phyloP scores from a whole-genome alignment of 2,329 filamentous ascomycete species.

The Stemphylium lycopersici region DNA sequence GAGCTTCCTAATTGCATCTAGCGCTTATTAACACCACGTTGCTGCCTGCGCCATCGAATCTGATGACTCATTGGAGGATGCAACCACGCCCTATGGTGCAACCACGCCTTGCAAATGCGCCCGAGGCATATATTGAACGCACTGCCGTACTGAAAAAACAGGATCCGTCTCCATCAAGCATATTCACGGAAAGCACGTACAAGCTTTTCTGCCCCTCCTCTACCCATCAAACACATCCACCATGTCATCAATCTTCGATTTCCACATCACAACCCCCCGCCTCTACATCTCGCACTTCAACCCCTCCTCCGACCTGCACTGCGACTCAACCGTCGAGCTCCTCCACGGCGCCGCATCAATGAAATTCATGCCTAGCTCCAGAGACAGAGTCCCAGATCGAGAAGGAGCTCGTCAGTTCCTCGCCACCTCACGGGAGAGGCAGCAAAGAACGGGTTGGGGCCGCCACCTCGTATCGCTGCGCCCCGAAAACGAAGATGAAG shows the following conservation, averaged over 20 bases:
- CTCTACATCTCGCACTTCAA: constrained; percentile 27
- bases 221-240: not conserved
- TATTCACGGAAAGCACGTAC: too few species aligned
- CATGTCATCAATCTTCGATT: constrained; percentile 51
- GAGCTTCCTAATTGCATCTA: constrained; percentile 10
- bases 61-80: constrained; percentile 4
- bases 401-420: constrained; percentile 17
- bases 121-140: too few species aligned
- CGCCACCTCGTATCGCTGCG: constrained; percentile 33
- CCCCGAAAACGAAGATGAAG: not conserved
- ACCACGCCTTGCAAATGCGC: too few species aligned
- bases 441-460: constrained; percentile 33
- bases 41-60: not conserved
- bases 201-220: too few species aligned
- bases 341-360: constrained; percentile 3
- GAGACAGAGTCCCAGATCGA: not conserved
- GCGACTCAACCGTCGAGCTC: constrained; percentile 17
- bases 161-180: too few species aligned
- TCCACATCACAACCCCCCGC: constrained; percentile 66
- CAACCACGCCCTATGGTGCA: not conserved
- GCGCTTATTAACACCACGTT: not conserved
- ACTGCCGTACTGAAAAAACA: too few species aligned
- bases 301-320: constrained; percentile 20
- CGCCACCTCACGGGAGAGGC: constrained; percentile 5
- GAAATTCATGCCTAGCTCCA: not conserved